A percentile compares a stretch with the other conserved stretches of the same genome.
These are phyloP conservation scores for Cyclostephanos tholiformis DNA, from an alignment of 108 stramenopile species.

Conservation along the genomic window DNA sequence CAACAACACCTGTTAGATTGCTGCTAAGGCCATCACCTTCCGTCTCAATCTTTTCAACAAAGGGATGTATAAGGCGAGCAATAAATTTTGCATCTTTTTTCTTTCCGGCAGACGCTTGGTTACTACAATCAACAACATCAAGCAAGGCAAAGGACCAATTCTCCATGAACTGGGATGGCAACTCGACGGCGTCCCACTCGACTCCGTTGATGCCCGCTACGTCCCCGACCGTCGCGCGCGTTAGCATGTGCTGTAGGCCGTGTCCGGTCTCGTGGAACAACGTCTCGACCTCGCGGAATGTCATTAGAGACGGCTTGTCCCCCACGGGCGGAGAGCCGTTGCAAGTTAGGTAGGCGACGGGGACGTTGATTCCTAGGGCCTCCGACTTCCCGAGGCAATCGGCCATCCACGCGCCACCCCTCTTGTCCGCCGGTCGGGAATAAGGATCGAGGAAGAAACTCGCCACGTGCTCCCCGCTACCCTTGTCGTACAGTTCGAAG, in stretches of 20 bases:
- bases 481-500: slow-evolving; percentile 91
- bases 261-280: slow-evolving; percentile 97
- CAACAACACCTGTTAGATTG: no score
- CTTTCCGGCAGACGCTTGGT: no score
- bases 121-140: no score
- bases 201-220: slow-evolving; percentile 97
- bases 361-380: slow-evolving; percentile 78
- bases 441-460: slow-evolving; percentile 98
- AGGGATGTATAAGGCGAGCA: no score
- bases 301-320: slow-evolving; percentile 95
- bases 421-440: slow-evolving; percentile 95
- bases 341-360: slow-evolving; percentile 98
- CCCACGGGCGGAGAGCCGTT: slow-evolving; percentile 98
- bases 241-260: slow-evolving; percentile 98
- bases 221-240: slow-evolving; percentile 90
- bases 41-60: no score
- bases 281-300: slow-evolving; percentile 97
- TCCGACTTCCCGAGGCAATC: slow-evolving; percentile 91
- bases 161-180: slow-evolving; percentile 99
- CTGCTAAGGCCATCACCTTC: no score
- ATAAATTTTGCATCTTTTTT: no score
- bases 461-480: slow-evolving; percentile 85
- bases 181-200: slow-evolving; percentile 97
- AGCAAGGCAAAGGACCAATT: no score
- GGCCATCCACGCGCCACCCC: slow-evolving; percentile 97